Conservation (phyloP, 371 early-diverging fungal species). For the Mucor lusitanicus region DNA sequence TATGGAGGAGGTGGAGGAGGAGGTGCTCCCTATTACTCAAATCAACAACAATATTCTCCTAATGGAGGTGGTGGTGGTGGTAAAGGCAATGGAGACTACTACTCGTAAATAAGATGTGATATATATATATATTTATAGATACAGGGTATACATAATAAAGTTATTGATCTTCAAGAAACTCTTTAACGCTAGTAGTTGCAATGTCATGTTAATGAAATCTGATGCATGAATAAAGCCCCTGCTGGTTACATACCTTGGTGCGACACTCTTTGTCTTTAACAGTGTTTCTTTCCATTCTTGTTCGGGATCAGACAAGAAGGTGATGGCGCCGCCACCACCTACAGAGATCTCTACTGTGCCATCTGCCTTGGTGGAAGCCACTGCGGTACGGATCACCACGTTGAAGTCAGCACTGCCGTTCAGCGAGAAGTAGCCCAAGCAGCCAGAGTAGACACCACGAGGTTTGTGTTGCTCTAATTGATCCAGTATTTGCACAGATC, state of each 20-base stretch:
- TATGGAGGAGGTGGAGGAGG: too few species aligned
- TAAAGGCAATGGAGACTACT: neutral
- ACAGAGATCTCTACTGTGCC: slow-evolving; percentile 51
- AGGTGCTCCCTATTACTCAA: slow-evolving; percentile 1
- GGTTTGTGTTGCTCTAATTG: slow-evolving; percentile 66
- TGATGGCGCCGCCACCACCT: slow-evolving; percentile 96
- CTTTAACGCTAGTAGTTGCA: slow-evolving; percentile 16
- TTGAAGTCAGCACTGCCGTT: slow-evolving; percentile 67
- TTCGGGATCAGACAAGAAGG: slow-evolving; percentile 78
- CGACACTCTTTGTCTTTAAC: slow-evolving; percentile 63
- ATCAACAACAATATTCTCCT: slow-evolving; percentile 4
- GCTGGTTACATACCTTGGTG: slow-evolving; percentile 74
- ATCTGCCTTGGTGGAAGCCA: slow-evolving; percentile 27
- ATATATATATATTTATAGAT: neutral
- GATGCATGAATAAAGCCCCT: neutral
- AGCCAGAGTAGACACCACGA: slow-evolving; percentile 93
- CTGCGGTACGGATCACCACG: slow-evolving; percentile 86
- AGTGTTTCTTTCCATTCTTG: slow-evolving; percentile 87
- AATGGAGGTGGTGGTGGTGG: neutral
- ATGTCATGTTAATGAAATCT: neutral
- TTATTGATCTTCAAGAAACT: slow-evolving; percentile 28
- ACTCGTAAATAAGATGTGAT: neutral
- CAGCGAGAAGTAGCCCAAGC: slow-evolving; percentile 86
- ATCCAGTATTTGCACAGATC: slow-evolving; percentile 83
- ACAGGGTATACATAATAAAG: neutral